Evolutionary conservation across 805 yeast species (phyloP), one percentile per base, ranked within the genome.

Genomic region (Vanderwaltozyma polyspora): DNA sequence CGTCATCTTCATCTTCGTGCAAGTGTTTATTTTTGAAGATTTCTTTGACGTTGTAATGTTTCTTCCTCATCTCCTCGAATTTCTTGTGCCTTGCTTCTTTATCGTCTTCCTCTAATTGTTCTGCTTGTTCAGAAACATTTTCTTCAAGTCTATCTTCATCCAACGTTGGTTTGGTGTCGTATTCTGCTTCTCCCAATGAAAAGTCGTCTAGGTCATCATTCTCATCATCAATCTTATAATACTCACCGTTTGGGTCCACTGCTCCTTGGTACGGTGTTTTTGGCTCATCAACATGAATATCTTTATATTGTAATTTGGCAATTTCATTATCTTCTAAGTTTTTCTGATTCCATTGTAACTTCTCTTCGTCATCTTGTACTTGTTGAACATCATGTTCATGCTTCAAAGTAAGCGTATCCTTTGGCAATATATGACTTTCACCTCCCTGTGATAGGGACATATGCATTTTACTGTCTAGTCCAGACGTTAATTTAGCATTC

Each of bases 211-310:
- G 59, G 3, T 64, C 67, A 15, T 43, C 51, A 10, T 32, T 28
- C 24, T 78, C 86, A 29, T 76, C 75, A 48, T 80, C 89, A 5
- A 70, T 73, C 34, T 69, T 67, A 46, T 85, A 84, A 51, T 81
- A 80, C 48, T 86, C 94, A 22, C 83, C 84, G 34, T 71, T 66
- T 1, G 91, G 87, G 48, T 80, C 77, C 19, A 83, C 79, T 1
- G 94, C 93, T 9, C 91, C 93, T 52, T 83, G 93, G 49, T 80
- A 87, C 5, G 96, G 96, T 1, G 96, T 87, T 64, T 87, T 87
- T 16, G 96, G 96, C 55, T 87, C 96, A 51, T 84, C 94, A 29
- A 87, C 84, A 37, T 54, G 57, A 29, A 64, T 55, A 37, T 64
- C 66, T 32, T 61, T 64, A 28, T 53, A 55, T 45, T 79, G 83